Percentiles rank a stretch among this genome's conserved stretches.
Conservation (phyloP, 768 basidiomycete genomes). For the Trametes cubensis region DNA sequence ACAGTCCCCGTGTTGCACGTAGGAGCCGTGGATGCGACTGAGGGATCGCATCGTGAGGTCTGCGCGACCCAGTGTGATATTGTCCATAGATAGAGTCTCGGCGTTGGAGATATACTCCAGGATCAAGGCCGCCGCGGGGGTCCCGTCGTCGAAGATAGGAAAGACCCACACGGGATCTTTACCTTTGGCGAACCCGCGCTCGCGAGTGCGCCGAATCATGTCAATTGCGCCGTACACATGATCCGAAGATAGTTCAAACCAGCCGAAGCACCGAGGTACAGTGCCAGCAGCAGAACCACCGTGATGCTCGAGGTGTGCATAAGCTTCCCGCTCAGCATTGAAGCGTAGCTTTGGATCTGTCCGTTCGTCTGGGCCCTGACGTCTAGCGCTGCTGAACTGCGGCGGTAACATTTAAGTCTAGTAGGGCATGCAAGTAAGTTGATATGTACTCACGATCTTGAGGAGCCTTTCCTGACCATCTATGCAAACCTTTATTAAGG, state of each 20-base stretch:
- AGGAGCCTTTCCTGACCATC: neutral
- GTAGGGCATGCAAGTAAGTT: neutral
- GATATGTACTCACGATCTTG: conserved; percentile 1
- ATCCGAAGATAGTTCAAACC: conserved; percentile 21
- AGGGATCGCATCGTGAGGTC: neutral
- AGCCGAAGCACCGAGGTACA: conserved; percentile 24
- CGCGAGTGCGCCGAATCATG: neutral
- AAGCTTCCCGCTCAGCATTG: conserved; percentile 11
- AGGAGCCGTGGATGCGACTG: neutral
- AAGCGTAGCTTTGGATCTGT: conserved; percentile 6
- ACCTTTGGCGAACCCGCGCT: conserved; percentile 8
- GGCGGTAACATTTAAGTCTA: neutral
- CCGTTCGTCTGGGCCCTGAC: too few relatives aligned
- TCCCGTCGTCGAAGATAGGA: conserved; percentile 3
- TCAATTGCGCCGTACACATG: neutral
- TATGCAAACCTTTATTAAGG: neutral
- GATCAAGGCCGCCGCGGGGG: neutral
- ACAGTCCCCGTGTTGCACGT: neutral
- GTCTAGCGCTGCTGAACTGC: too few relatives aligned
- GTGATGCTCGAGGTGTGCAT: conserved; percentile 21
- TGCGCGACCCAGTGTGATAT: neutral
- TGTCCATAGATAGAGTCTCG: neutral
- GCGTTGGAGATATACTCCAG: conserved; percentile 1
- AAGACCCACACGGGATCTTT: neutral
- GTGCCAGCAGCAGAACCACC: conserved; percentile 16